Evolutionary conservation across 305 asterid genomes (phyloP), one percentile per base, ranked within the genome.

Genomic region (Solanum aculeatissimum): DNA sequence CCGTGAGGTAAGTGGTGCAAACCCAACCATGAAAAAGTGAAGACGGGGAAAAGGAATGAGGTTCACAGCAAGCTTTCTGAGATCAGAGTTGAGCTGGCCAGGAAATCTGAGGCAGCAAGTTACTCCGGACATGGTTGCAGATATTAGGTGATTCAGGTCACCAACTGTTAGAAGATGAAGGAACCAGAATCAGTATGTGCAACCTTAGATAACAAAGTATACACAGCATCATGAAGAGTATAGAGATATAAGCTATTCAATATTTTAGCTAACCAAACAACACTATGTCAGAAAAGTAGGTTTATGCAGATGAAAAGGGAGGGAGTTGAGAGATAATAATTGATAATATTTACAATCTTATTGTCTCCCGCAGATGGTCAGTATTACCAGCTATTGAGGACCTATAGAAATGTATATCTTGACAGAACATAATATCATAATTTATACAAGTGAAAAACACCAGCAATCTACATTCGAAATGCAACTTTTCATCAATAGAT

Each of bases 11-110:
- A 84, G 87, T 23, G 90, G 91, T 6, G 91, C 91, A 72, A 89
- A 89, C 35, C 90, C 91, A 40, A 89, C 91, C 90, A 89, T 89
- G 86, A 87, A 89, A 84, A 89, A 89, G 80, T 89, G 91, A 83
- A 89, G 91, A 32, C 90, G 91, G 6, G 90, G 90, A 88, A 89
- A 89, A 9, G 91, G 90, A 60, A 89, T 89, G 75, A 89, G 89
- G 47, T 89, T 89, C 19, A 87, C 91, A 35, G 91, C 91, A 9
- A 89, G 87, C 55, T 87, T 87, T 40, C 90, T 68, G 29, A 89
- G 85, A 74, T 89, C 91, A 79, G 90, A 87, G 85, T 89, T 89
- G 4, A 89, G 90, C 88, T 89, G 91, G 3, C 90, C 90, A 3
- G 89, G 90, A 32, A 89, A 89, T 69, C 91, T 85, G 27, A 89